phyloP scores from a whole-genome alignment of 1,139 yeast genomes.

The Kurtzmaniella quercitrusa region DNA sequence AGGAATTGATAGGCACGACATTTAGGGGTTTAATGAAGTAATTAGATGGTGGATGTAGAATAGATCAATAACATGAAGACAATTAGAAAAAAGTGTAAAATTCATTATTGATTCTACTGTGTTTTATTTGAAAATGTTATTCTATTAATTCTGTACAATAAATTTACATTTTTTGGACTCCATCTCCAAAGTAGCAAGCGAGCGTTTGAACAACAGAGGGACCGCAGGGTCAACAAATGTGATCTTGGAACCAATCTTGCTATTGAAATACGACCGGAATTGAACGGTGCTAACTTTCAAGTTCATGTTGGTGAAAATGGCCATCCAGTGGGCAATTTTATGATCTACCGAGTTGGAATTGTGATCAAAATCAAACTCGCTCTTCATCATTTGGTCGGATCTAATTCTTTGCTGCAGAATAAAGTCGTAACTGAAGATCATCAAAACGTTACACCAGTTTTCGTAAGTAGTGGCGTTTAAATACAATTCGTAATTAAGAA shows the following conservation, averaged over 20 bases:
- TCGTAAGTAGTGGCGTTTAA: conserved; percentile 48
- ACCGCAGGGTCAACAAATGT: conserved; percentile 12
- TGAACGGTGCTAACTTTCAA: conserved; percentile 11
- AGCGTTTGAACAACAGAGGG: conserved; percentile 2
- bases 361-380: conserved; percentile 27
- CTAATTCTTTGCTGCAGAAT: conserved; percentile 25
- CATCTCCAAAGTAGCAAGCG: neutral
- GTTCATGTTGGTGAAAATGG: conserved; percentile 8
- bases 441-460: conserved; percentile 50
- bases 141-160: neutral
- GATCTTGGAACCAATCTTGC: conserved; percentile 31
- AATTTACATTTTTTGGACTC: neutral
- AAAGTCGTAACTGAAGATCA: conserved; percentile 45
- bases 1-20: conserved; percentile 67
- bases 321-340: neutral
- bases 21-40: conserved; percentile 52
- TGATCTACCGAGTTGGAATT: conserved; percentile 15
- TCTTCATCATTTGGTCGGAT: conserved; percentile 16
- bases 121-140: too few species aligned
- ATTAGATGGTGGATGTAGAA: too few species aligned
- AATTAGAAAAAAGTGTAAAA: neutral
- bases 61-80: neutral
- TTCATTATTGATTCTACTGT: too few species aligned
- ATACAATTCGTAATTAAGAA: conserved; percentile 54
- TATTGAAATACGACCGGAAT: conserved; percentile 15